A percentile compares a stretch with the other conserved stretches of the same genome.
phyloP scores from a whole-genome alignment of 2,329 filamentous ascomycete species.

The Cladosporium sp. region DNA sequence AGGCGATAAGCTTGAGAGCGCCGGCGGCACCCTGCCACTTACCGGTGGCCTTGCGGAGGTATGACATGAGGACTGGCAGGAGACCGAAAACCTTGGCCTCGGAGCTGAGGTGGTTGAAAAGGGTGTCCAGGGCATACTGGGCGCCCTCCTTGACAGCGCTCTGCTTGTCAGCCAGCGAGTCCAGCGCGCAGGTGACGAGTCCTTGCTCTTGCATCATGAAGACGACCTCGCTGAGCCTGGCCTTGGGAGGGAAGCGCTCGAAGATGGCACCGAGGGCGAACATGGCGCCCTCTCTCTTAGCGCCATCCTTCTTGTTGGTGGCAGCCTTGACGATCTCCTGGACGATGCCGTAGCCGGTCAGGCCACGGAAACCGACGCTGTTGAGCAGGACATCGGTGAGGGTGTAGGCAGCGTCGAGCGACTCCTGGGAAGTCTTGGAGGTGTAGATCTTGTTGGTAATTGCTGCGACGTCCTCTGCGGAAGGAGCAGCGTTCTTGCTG shows the following conservation, averaged over 20 bases:
- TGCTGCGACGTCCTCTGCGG: constrained; percentile 48
- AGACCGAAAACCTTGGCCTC: constrained; percentile 84
- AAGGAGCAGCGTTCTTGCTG: constrained; percentile 48
- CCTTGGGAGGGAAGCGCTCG: constrained; percentile 78
- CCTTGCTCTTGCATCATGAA: constrained; percentile 81
- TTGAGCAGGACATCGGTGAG: constrained; percentile 66
- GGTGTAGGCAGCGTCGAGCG: constrained; percentile 65
- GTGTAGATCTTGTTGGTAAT: constrained; percentile 50
- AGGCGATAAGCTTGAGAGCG: constrained; percentile 80
- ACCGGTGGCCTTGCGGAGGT: constrained; percentile 79
- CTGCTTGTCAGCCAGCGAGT: constrained; percentile 87
- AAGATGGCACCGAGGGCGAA: constrained; percentile 92
- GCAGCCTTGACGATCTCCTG: constrained; percentile 74
- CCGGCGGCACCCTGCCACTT: constrained; percentile 98
- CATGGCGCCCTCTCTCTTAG: constrained; percentile 86
- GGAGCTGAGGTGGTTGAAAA: constrained; percentile 76
- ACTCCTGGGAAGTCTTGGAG: constrained; percentile 57
- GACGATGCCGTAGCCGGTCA: constrained; percentile 63
- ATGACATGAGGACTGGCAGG: constrained; percentile 72
- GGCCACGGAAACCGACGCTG: constrained; percentile 65
- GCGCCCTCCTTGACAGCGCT: constrained; percentile 85
- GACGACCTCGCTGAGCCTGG: constrained; percentile 76
- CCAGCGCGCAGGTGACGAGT: constrained; percentile 72
- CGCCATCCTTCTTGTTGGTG: constrained; percentile 87
- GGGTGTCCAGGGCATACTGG: constrained; percentile 88